Conservation (phyloP, 1,284 basidiomycete species). For the Cryptococcus sp. region DNA sequence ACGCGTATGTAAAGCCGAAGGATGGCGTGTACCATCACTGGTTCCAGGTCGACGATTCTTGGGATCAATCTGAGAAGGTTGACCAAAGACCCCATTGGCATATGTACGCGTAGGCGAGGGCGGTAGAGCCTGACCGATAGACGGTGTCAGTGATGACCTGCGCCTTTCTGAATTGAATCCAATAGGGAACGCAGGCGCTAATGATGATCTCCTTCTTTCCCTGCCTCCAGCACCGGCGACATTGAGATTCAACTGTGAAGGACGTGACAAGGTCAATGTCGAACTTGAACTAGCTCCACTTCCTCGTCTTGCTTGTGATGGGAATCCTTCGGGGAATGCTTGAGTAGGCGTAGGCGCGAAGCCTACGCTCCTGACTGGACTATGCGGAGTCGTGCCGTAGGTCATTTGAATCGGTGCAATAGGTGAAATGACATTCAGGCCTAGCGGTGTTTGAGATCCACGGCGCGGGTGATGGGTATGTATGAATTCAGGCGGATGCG, state of each 20-base stretch:
- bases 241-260: neutral
- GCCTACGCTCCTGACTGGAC: slow-evolving; percentile 25
- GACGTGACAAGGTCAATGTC: slow-evolving; percentile 36
- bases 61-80: no score
- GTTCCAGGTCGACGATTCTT: slow-evolving; percentile 12
- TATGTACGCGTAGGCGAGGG: slow-evolving; percentile 35
- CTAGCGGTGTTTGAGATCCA: slow-evolving; percentile 43
- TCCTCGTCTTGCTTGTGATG: slow-evolving; percentile 7
- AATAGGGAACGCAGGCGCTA: slow-evolving; percentile 4
- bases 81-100: slow-evolving; percentile 20
- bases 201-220: slow-evolving; percentile 8
- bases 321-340: slow-evolving; percentile 1
- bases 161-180: slow-evolving; percentile 16
- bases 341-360: slow-evolving; percentile 18
- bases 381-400: slow-evolving; percentile 7
- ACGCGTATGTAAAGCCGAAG: slow-evolving; percentile 9
- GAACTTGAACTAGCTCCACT: slow-evolving; percentile 33
- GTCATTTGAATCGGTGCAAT: slow-evolving; percentile 25
- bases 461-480: slow-evolving; percentile 48
- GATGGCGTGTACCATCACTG: slow-evolving; percentile 14
- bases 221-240: neutral
- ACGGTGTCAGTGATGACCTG: slow-evolving; percentile 37
- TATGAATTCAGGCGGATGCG: slow-evolving; percentile 46
- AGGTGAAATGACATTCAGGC: slow-evolving; percentile 46
- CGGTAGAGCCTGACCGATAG: slow-evolving; percentile 26